Evolutionary conservation across 1,284 basidiomycete species (phyloP).

Genomic region (Xanthoconium separans): DNA sequence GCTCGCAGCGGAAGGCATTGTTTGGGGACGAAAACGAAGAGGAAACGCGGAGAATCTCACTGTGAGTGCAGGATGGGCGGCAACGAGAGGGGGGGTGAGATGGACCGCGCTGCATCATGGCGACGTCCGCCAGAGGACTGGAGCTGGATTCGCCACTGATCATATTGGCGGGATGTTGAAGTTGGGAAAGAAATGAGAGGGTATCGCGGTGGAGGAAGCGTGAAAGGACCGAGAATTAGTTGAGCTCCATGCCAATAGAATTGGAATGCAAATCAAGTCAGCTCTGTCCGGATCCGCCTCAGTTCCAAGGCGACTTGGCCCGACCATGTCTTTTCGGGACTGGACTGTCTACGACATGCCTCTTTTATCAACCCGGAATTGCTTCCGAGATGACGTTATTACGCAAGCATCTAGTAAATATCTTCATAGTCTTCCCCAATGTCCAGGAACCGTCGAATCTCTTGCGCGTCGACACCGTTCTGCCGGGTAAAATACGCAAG

Average conservation of each 20-base stretch:
- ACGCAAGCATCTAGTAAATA: conserved; percentile 42
- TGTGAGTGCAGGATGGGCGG: neutral
- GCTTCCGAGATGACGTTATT: conserved; percentile 13
- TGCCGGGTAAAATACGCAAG: conserved; percentile 65
- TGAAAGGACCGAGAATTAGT: neutral
- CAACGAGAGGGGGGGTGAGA: neutral
- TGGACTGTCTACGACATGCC: neutral
- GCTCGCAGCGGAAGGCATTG: neutral
- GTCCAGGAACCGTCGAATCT: conserved; percentile 63
- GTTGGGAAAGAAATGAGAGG: neutral
- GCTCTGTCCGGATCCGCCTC: conserved; percentile 13
- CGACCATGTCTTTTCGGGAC: conserved; percentile 26
- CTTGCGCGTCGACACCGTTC: conserved; percentile 52
- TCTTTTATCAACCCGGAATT: conserved; percentile 4
- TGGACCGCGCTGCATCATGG: neutral
- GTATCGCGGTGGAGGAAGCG: conserved; percentile 6
- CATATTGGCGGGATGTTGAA: conserved; percentile 1
- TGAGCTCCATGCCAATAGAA: conserved; percentile 8
- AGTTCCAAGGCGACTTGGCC: conserved; percentile 18
- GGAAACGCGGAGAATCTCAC: neutral
- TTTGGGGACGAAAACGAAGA: neutral
- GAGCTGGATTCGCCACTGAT: neutral
- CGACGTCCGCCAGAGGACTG: neutral
- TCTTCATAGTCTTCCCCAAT: conserved; percentile 75
- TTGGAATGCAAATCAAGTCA: conserved; percentile 24